Evolutionary conservation across 1,284 basidiomycete species (phyloP).

Genomic region (Rhodotorula sp.): DNA sequence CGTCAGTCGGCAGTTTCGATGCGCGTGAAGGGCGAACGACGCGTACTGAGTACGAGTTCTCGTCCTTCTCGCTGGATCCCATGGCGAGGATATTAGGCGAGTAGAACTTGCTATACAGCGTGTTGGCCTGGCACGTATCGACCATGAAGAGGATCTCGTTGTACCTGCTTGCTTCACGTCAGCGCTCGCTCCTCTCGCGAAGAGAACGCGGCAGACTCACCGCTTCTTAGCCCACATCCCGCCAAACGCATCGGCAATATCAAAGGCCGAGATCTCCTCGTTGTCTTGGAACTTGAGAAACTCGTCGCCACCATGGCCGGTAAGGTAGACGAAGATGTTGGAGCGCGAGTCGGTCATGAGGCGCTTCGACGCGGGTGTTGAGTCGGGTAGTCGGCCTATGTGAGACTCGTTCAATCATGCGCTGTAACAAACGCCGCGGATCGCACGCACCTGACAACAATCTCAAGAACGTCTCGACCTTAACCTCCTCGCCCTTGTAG

Average conservation of each 20-base stretch:
- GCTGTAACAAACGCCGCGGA: no score
- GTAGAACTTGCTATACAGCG: conserved; percentile 91
- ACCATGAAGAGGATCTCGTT: conserved; percentile 98
- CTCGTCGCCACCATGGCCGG: conserved; percentile 95
- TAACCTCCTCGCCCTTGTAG: conserved; percentile 96
- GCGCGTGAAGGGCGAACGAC: no score
- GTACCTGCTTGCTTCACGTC: conserved; percentile 60
- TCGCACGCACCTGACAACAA: conserved; percentile 72
- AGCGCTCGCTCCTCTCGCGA: neutral
- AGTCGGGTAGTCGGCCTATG: conserved; percentile 64
- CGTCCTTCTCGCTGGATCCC: conserved; percentile 79
- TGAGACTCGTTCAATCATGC: neutral
- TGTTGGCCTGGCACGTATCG: conserved; percentile 97
- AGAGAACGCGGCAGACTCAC: conserved; percentile 54
- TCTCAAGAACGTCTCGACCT: conserved; percentile 90
- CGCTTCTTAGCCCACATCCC: conserved; percentile 97
- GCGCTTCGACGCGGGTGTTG: conserved; percentile 83
- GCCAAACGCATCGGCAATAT: conserved; percentile 93
- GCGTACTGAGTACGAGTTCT: conserved; percentile 90
- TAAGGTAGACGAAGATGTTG: conserved; percentile 97
- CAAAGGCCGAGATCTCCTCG: conserved; percentile 94
- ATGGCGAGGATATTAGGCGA: conserved; percentile 94
- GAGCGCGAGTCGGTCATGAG: conserved; percentile 86
- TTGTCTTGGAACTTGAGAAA: conserved; percentile 99
- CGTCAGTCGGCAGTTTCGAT: neutral